Conservation (phyloP, 305 asterid species). For the Fraxinus nigra region DNA sequence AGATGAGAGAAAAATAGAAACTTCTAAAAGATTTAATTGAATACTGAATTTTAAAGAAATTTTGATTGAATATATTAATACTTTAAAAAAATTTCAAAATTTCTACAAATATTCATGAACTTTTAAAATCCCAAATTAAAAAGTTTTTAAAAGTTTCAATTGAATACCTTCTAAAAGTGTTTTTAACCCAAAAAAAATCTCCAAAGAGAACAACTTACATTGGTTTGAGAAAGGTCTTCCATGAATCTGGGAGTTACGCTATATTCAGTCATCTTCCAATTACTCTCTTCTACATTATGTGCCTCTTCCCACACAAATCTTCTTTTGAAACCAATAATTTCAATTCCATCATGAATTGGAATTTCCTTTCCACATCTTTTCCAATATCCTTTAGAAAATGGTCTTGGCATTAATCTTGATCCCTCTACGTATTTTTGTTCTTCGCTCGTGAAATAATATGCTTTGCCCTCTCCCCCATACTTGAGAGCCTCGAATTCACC, state of each 20-base stretch:
- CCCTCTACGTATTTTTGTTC: background rate
- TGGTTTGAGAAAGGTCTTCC: background rate
- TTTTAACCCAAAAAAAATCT: background rate
- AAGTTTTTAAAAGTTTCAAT: no score
- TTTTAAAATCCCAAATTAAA: no score
- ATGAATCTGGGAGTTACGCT: background rate
- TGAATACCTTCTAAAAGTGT: background rate
- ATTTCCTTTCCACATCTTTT: background rate
- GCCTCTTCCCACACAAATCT: background rate
- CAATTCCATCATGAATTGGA: background rate
- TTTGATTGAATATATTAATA: no score
- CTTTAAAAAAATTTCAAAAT: no score
- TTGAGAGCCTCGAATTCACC: background rate
- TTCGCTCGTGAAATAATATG: background rate
- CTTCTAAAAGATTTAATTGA: no score
- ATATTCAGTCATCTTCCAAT: slow-evolving; percentile 1
- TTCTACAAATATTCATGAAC: no score
- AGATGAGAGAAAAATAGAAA: no score
- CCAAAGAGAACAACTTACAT: background rate
- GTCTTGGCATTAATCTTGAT: background rate
- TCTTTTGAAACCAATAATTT: background rate
- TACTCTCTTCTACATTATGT: background rate
- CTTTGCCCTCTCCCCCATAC: background rate
- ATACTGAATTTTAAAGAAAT: no score
- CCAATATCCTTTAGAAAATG: background rate